These are phyloP conservation scores for Pseudonitzschia multistriata DNA, from an alignment of 108 stramenopile species.

Conservation along the genomic window DNA sequence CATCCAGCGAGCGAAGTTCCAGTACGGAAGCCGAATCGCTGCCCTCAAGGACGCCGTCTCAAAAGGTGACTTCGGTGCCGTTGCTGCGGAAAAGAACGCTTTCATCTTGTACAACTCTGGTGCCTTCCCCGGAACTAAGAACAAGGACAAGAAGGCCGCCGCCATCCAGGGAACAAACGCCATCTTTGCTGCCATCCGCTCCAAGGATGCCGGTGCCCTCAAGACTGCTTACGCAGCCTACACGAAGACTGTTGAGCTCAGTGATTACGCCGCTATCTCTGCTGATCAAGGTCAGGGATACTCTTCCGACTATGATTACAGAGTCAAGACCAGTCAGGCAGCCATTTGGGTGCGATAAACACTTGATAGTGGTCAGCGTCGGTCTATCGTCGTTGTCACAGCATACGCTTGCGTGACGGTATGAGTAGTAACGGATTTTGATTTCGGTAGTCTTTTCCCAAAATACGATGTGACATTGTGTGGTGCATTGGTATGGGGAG, in stretches of 20 bases:
- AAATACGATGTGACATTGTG: no score
- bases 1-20: constrained; percentile 61
- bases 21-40: constrained; percentile 88
- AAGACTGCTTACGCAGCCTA: constrained; percentile 74
- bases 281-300: constrained; percentile 71
- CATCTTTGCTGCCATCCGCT: constrained; percentile 79
- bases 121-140: constrained; percentile 64
- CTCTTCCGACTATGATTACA: constrained; percentile 74
- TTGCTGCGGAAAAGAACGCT: constrained; percentile 89
- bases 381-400: neutral
- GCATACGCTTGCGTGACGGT: neutral
- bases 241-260: constrained; percentile 54
- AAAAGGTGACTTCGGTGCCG: constrained; percentile 84
- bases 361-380: neutral
- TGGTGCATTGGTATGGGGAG: neutral
- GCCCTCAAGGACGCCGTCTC: constrained; percentile 80
- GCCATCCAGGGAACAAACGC: constrained; percentile 78
- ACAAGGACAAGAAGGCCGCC: constrained; percentile 62
- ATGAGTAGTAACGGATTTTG: neutral
- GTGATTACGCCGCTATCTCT: constrained; percentile 32
- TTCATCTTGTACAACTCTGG: constrained; percentile 95
- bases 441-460: constrained; percentile 11
- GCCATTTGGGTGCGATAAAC: constrained; percentile 58
- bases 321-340: constrained; percentile 58
- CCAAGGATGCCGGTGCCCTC: constrained; percentile 70